phyloP scores from a whole-genome alignment of 352 stramenopile genomes.

The Phytophthora pseudosyringae region DNA sequence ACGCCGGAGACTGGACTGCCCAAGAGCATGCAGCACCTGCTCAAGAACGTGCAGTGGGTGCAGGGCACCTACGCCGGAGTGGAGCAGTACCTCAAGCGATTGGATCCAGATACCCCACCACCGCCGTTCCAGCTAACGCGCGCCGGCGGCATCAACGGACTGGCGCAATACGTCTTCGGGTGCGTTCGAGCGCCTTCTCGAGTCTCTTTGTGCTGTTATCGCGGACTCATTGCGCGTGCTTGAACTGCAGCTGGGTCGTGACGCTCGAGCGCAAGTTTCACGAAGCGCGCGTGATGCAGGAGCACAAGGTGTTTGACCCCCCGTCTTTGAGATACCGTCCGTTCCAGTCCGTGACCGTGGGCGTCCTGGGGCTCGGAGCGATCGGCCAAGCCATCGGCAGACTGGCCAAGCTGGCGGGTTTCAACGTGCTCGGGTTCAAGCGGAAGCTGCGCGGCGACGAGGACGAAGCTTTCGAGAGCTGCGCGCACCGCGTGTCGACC shows the following conservation, averaged over 20 bases:
- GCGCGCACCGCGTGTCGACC: slow-evolving; percentile 48
- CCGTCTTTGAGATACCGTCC: slow-evolving; percentile 51
- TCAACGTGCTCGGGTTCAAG: slow-evolving; percentile 77
- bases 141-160: slow-evolving; percentile 63
- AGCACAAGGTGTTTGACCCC: slow-evolving; percentile 45
- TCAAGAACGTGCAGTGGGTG: slow-evolving; percentile 59
- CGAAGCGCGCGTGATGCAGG: slow-evolving; percentile 48
- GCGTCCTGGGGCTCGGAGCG: slow-evolving; percentile 58
- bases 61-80: slow-evolving; percentile 73
- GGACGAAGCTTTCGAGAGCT: slow-evolving; percentile 20
- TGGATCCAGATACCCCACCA: slow-evolving; percentile 2
- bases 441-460: slow-evolving; percentile 40
- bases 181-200: slow-evolving; percentile 16
- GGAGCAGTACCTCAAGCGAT: slow-evolving; percentile 52
- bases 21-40: slow-evolving; percentile 35
- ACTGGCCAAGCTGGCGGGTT: slow-evolving; percentile 55
- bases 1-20: slow-evolving; percentile 22
- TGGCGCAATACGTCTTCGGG: slow-evolving; percentile 77
- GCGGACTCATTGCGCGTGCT: not conserved
- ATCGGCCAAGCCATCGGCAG: slow-evolving; percentile 70
- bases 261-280: slow-evolving; percentile 71
- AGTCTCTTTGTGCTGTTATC: not conserved
- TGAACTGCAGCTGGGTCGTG: slow-evolving; percentile 52
- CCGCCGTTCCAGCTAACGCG: slow-evolving; percentile 57
- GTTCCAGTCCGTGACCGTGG: slow-evolving; percentile 56